These are phyloP conservation scores for Cotoneaster glaucophyllus DNA, from an alignment of 306 rosid species.

Conservation along the genomic window DNA sequence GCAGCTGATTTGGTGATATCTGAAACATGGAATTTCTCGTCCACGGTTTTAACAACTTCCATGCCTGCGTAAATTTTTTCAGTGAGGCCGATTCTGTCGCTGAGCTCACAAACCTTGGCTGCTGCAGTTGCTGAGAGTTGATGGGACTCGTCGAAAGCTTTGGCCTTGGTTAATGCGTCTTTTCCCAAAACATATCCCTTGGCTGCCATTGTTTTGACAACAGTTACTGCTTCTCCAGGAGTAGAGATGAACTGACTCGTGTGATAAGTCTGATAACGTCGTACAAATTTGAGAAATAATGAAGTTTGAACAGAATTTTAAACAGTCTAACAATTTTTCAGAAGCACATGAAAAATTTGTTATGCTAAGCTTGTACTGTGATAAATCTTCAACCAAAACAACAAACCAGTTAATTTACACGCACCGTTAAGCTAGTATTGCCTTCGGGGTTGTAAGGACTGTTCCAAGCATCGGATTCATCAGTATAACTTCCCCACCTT, in stretches of 20 bases:
- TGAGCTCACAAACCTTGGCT: slow-evolving; percentile 60
- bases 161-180: slow-evolving; percentile 80
- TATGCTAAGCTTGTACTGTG: background rate
- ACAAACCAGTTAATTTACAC: slow-evolving; percentile 2
- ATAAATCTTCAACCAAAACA: background rate
- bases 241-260: slow-evolving; percentile 37
- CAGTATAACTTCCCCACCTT: slow-evolving; percentile 44
- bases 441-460: slow-evolving; percentile 26
- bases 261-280: slow-evolving; percentile 38
- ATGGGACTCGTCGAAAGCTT: slow-evolving; percentile 68
- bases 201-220: slow-evolving; percentile 79
- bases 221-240: slow-evolving; percentile 71
- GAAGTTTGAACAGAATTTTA: background rate
- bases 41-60: slow-evolving; percentile 66
- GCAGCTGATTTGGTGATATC: slow-evolving; percentile 72
- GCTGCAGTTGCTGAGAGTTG: slow-evolving; percentile 69
- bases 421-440: slow-evolving; percentile 41
- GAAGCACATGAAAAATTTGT: background rate
- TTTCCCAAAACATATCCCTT: slow-evolving; percentile 80
- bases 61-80: slow-evolving; percentile 54
- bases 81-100: slow-evolving; percentile 69
- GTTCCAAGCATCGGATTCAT: slow-evolving; percentile 45
- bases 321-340: background rate
- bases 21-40: slow-evolving; percentile 68
- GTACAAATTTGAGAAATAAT: background rate